Base-by-base conservation (phyloP, 2,329 filamentous ascomycete genomes). In the Cladosporium halotolerans region DNA sequence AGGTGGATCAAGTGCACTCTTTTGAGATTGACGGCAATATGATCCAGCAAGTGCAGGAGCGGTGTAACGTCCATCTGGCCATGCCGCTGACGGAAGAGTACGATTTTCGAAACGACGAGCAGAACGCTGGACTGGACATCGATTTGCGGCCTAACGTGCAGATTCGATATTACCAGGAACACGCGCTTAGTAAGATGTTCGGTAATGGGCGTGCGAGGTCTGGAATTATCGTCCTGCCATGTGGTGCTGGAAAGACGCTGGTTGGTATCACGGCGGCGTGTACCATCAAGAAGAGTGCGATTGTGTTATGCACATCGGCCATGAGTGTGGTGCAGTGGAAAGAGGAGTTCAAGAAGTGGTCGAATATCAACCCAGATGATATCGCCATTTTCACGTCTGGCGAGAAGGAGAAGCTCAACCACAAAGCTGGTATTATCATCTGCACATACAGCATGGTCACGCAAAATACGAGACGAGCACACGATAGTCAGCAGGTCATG, bases 391-490 rank as follows among this genome's bases (percentile, higher is more conserved):
- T 99, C 70, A 96, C 93, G 0, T 92, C 91, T 0, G 90, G 95
- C 61, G 89, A 89, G 68, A 99, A 99, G 72, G 84, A 85, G 54
- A 78, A 79, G 49, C 96, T 99, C 63, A 84, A 85, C 1, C 83
- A 91, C 46, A 92, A 89, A 66, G 95, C 93, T 1, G 93, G 93
- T 66, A 91, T 99, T 60, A 95, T 99, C 60, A 90, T 99, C 49
- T 95, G 91, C 9, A 99, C 93, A 1, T 99, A 99, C 70, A 93
- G 89, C 55, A 99, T 99, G 93, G 90, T 99, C n/a, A 95, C 89
- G 8, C 88, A 93, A 65, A 90, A 86, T 11, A 81, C 89, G 46
- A 86, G 89, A 55, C 81, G 92, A 55, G 92, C 93, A 1, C 85
- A 97, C 67, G 92, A 99, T 68, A 88, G 92, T 3, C 84, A 93